Evolutionary conservation across 2,329 filamentous ascomycete genomes (phyloP), one percentile per base, ranked within the genome.

Genomic region (Diaporthe citriasiana): DNA sequence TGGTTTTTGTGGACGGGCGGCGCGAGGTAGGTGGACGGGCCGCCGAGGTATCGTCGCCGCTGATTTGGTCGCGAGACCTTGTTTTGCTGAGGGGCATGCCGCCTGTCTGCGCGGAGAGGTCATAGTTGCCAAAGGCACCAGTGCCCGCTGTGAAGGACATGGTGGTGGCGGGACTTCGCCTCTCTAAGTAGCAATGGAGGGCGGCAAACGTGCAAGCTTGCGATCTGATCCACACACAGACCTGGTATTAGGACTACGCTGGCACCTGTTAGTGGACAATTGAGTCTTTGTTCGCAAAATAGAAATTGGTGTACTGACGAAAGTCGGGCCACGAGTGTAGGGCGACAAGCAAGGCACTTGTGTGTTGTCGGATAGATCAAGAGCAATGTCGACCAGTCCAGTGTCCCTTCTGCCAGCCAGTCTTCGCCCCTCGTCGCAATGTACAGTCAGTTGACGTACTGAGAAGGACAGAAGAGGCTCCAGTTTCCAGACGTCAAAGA

Each of bases 41-140:
- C 27, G n/a, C 30, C 59, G 47, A 72, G 10, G 76, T 77, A 35
- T 77, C 76, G 65, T 72, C 76, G 60, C 69, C 73, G 60, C 69
- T 72, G 35, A 50, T 13, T 15, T 69, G 75, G 55, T 78, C 78
- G 53, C 77, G 76, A 38, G 57, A 65, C n/a, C 33, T 30, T 12
- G 59, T 69, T 33, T 27, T 74, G 42, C 9, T 72, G 75, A 78
- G 75, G 6, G 87, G 84, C 50, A 81, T 82, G 65, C 86, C 86
- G 22, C 81, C 81, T 17, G 78, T 81, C 76, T 86, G 84, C 15
- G 85, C 84, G 35, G 87, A 87, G 77, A 81, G 83, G 79, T 89
- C 88, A 78, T 88, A 86, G 78, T 85, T 88, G 78, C 82, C 83
- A 73, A 86, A 86, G 76, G 84, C 81, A 78, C 81, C 81, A 40